These are phyloP conservation scores for Termitomyces eurrhizus DNA, from an alignment of 768 basidiomycete genomes.

Conservation along the genomic window DNA sequence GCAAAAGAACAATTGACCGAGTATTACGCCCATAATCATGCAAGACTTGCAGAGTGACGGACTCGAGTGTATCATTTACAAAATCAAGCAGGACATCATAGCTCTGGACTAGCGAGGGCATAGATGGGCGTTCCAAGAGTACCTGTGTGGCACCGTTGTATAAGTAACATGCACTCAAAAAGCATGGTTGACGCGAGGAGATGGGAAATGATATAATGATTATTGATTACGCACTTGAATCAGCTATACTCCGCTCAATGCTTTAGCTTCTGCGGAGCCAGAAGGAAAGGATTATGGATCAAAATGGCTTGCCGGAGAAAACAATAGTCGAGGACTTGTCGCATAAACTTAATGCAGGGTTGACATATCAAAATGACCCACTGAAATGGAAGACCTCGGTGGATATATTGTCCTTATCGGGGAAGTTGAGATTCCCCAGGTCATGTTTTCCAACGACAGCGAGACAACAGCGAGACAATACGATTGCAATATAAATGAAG, in stretches of 20 bases:
- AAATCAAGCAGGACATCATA: slow-evolving; percentile 70
- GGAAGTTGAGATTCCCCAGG: not conserved
- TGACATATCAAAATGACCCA: slow-evolving; percentile 6
- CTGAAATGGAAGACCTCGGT: slow-evolving; percentile 9
- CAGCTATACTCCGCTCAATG: slow-evolving; percentile 5
- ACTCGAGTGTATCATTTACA: slow-evolving; percentile 65
- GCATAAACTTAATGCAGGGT: slow-evolving; percentile 7
- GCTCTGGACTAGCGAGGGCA: slow-evolving; percentile 56
- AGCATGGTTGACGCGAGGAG: slow-evolving; percentile 14
- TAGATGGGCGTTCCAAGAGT: slow-evolving; percentile 22
- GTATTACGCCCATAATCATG: slow-evolving; percentile 59
- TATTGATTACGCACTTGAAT: slow-evolving; percentile 11
- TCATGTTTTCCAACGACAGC: not conserved
- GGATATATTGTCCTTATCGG: slow-evolving; percentile 2
- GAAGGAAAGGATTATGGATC: slow-evolving; percentile 3
- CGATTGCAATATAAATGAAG: slow-evolving; percentile 1
- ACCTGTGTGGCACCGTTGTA: slow-evolving; percentile 3
- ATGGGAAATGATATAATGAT: not conserved
- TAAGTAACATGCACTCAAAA: slow-evolving; percentile 7
- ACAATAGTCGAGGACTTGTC: slow-evolving; percentile 5
- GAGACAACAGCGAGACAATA: not conserved
- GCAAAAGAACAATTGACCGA: slow-evolving; percentile 51
- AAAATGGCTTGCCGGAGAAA: slow-evolving; percentile 7
- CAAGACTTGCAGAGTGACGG: slow-evolving; percentile 59
- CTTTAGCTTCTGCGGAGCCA: slow-evolving; percentile 5